These are phyloP conservation scores for Neurospora sp. DNA, from an alignment of 495 filamentous ascomycete genomes.

Conservation along the genomic window DNA sequence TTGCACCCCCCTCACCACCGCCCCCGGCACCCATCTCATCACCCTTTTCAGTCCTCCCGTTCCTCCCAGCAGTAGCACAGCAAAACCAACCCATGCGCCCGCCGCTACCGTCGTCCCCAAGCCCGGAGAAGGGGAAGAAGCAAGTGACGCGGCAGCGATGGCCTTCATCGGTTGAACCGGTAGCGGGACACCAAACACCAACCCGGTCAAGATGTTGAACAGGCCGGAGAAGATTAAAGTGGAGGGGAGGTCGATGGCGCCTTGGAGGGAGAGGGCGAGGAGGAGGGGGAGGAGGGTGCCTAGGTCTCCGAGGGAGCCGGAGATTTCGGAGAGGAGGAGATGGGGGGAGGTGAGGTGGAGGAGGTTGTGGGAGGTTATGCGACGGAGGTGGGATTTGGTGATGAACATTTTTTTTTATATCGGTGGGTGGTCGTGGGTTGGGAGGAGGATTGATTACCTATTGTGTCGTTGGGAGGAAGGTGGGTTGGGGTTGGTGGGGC, in stretches of 20 bases:
- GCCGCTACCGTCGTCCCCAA: not conserved
- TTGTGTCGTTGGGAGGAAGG: not conserved
- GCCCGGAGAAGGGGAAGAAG: not conserved
- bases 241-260: constrained; percentile 66
- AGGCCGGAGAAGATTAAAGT: constrained; percentile 82
- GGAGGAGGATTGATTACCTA: not conserved
- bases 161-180: constrained; percentile 81
- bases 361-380: not conserved
- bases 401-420: too few relatives aligned
- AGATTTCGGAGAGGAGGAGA: constrained; percentile 49
- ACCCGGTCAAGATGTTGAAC: constrained; percentile 74
- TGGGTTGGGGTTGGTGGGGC: not conserved
- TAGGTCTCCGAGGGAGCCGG: constrained; percentile 81
- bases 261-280: constrained; percentile 65
- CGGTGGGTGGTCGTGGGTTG: not conserved
- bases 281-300: constrained; percentile 86
- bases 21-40: not conserved
- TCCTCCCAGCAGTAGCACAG: not conserved
- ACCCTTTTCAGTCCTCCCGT: not conserved
- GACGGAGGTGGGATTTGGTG: not conserved
- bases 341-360: not conserved
- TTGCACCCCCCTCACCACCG: not conserved
- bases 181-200: constrained; percentile 73
- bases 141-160: not conserved
- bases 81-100: not conserved